Percentiles rank a stretch among this genome's conserved stretches.
Evolutionary conservation across 2,329 filamentous ascomycete species (phyloP).

Genomic region (Atkinsonella hypoxylon): DNA sequence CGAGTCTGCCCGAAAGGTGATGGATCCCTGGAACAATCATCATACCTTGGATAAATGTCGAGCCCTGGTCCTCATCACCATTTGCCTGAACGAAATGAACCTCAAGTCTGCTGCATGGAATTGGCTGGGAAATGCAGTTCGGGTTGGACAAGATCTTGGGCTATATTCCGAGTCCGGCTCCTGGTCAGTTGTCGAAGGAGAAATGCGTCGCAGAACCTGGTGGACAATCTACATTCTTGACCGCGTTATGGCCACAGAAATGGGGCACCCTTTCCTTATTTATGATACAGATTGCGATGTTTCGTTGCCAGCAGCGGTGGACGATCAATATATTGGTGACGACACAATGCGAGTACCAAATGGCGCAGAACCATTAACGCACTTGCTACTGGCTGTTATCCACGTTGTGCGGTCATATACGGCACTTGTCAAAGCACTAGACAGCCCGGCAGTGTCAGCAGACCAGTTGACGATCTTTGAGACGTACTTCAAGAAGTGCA

Average conservation of each 20-base stretch:
- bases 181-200: constrained; percentile 64
- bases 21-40: constrained; percentile 74
- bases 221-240: constrained; percentile 91
- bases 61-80: constrained; percentile 57
- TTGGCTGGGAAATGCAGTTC: constrained; percentile 71
- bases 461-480: constrained; percentile 69
- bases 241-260: constrained; percentile 65
- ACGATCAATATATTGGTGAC: constrained; percentile 64
- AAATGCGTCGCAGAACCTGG: constrained; percentile 83
- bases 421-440: constrained; percentile 58
- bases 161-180: constrained; percentile 64
- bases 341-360: constrained; percentile 40
- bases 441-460: constrained; percentile 51
- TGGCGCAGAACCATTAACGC: constrained; percentile 45
- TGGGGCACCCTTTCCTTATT: constrained; percentile 71
- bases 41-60: constrained; percentile 66
- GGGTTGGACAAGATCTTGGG: constrained; percentile 72
- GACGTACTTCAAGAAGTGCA: constrained; percentile 62
- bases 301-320: constrained; percentile 62
- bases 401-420: constrained; percentile 71
- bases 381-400: constrained; percentile 66
- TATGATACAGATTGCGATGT: constrained; percentile 83
- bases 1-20: constrained; percentile 54
- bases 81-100: constrained; percentile 79
- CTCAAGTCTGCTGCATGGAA: constrained; percentile 74